A percentile compares a stretch with the other conserved stretches of the same genome.
Evolutionary conservation across 805 yeast species (phyloP).

Genomic region (Candida ovalis): DNA sequence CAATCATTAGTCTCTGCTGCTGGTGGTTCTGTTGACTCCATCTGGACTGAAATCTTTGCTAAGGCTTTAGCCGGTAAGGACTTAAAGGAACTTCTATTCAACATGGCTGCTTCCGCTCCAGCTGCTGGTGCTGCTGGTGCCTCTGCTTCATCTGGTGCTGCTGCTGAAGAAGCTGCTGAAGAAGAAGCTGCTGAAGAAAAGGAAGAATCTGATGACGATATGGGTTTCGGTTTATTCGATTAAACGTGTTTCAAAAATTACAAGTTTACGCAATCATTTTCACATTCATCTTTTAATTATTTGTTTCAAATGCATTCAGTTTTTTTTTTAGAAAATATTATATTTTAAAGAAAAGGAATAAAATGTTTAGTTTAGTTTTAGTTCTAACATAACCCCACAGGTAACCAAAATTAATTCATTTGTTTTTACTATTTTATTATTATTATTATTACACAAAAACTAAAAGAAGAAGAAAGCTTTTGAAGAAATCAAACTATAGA

Average conservation of each 20-base stretch:
- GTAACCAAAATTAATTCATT: too few species aligned
- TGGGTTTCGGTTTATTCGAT: constrained; percentile 95
- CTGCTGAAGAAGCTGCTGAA: constrained; percentile 61
- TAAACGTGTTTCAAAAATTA: constrained; percentile 35
- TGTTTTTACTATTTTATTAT: not conserved
- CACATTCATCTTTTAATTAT: not conserved
- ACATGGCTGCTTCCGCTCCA: constrained; percentile 70
- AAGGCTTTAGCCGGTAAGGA: constrained; percentile 83
- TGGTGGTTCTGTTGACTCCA: constrained; percentile 72
- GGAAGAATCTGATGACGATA: constrained; percentile 70
- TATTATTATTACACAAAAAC: not conserved
- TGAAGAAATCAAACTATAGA: not conserved
- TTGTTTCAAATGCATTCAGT: not conserved
- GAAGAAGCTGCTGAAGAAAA: constrained; percentile 51
- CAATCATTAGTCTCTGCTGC: constrained; percentile 77
- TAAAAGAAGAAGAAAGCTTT: not conserved
- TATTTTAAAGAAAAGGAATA: too few species aligned
- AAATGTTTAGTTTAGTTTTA: not conserved
- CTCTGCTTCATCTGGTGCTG: constrained; percentile 58
- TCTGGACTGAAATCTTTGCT: constrained; percentile 87
- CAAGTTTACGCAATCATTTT: not conserved
- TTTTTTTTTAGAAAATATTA: too few species aligned
- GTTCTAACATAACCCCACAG: not conserved
- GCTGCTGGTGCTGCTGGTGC: constrained; percentile 68
- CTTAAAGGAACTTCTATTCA: constrained; percentile 65